Evolutionary conservation across 176 grass and related monocot species (phyloP).

Genomic region (Hordeum vulgare): DNA sequence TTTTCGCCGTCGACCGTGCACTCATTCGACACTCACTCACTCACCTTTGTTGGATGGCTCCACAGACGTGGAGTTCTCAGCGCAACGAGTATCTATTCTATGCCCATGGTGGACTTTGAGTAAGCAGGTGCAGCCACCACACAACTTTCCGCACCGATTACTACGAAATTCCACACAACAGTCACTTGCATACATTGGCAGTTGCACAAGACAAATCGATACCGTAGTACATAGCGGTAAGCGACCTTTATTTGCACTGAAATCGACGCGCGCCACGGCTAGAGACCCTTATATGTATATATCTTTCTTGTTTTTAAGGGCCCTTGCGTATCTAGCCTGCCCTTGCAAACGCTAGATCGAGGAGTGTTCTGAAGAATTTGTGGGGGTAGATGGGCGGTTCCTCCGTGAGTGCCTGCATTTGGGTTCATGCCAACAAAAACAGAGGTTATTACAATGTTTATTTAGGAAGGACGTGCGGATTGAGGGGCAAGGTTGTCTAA

Average conservation of each 20-base stretch:
- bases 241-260: background rate
- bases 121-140: no score
- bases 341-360: constrained; percentile 61
- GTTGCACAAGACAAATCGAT: background rate
- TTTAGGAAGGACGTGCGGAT: background rate
- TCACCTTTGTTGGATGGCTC: background rate
- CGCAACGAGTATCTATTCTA: background rate
- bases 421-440: background rate
- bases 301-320: no score
- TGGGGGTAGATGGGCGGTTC: constrained; percentile 64
- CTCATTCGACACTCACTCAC: background rate
- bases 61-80: background rate
- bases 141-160: background rate
- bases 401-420: constrained; percentile 74
- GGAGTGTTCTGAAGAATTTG: constrained; percentile 68
- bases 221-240: background rate
- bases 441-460: background rate
- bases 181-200: background rate
- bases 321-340: constrained; percentile 16
- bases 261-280: background rate
- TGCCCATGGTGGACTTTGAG: no score
- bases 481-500: no score
- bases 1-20: background rate
- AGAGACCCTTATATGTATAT: no score
- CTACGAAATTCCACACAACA: background rate